Base-by-base conservation (phyloP, 768 basidiomycete species). In the Kwoniella heveanensis region DNA sequence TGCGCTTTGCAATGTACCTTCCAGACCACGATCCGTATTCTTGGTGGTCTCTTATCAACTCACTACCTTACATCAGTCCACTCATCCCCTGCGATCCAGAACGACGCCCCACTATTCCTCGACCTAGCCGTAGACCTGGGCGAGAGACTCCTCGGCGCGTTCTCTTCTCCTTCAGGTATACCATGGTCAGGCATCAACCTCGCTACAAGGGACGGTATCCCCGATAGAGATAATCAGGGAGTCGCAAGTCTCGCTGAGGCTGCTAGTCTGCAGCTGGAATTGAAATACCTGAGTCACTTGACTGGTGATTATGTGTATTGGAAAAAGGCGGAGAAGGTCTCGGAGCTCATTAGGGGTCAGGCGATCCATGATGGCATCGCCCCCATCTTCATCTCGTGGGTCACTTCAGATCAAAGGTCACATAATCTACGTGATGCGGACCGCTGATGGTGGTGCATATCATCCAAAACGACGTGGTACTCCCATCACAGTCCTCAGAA, bases 31-130 rank as follows among this genome's bases (percentile, higher is more conserved):
- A 97, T 96, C 56, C 88, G 94, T 24, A 85, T 95, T 0, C 83
- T 98, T 2, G 94, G 95, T 9, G 95, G 95, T 0, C 85, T 98
- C 3, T 83, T 97, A 1, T 87, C 92, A 1, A 89, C 92, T 0
- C 88, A 92, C 74, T 86, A 92, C 72, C 84, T 96, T 10, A 88
- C 90, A 0, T 83, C 83, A 17, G 67, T 60, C 0, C 74, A 75
- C 47, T 21, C 60, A 15, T 55, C 52, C 15, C 65, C 70, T 1
- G n/a, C 48, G 0, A 72, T 77, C 55, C 54, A 49, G 29, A 36
- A 65, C 22, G 81, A 85, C 30, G 89, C 93, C 63, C 70, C 82
- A 4, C 71, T 94, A 2, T 92, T 86, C 76, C 85, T 96, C 10
- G 83, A 87, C 60, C 87, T 87, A 65, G 91, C 94, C 0, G 80